Evolutionary conservation across 1,139 yeast species (phyloP), one percentile per base, ranked within the genome.

Genomic region (Taphrina communis): DNA sequence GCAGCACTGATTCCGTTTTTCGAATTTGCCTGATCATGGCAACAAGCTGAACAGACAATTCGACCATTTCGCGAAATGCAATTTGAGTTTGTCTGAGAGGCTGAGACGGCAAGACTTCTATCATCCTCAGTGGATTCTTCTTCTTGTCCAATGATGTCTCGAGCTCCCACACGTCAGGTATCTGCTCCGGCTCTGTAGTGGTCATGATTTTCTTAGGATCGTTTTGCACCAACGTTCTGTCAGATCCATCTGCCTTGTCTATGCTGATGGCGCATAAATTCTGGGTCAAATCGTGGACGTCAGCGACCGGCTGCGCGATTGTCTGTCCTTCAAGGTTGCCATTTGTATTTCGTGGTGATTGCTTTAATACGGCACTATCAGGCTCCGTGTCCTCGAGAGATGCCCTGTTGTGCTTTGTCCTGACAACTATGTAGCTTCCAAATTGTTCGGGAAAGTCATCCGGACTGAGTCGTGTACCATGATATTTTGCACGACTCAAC

Each of bases 81-180:
- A 2, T 21, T 31, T 58, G 62, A 9, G 62, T 58, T 35, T 58
- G 51, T 6, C 62, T 52, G 6, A 58, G 42, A 6, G 31, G 42
- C 21, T 17, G 39, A 9, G 62, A 58, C 7, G 62, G 62, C 12
- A 58, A 21, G 12, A 58, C 12, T 25, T 58, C 62, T 9, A 58
- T 58, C 31, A 11, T 48, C 42, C 62, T 19, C 14, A 36, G 3
- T 9, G 62, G 62, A 44, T 58, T 58, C 46, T 39, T 19, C 41
- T 41, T 56, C 60, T 17, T 56, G 42, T 56, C 36, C 17, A 4
- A 9, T 14, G 50, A 39, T 8, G 17, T 17, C n/a, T 56, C 50
- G 9, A 56, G 19, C 17, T 36, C 14, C 58, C 58, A 53, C 12
- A 9, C 21, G 12, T 50, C 35, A 3, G 1, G 17, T 8, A 50